Conservation (phyloP, 2,329 filamentous ascomycete genomes). For the Arthrocladium fulminans region DNA sequence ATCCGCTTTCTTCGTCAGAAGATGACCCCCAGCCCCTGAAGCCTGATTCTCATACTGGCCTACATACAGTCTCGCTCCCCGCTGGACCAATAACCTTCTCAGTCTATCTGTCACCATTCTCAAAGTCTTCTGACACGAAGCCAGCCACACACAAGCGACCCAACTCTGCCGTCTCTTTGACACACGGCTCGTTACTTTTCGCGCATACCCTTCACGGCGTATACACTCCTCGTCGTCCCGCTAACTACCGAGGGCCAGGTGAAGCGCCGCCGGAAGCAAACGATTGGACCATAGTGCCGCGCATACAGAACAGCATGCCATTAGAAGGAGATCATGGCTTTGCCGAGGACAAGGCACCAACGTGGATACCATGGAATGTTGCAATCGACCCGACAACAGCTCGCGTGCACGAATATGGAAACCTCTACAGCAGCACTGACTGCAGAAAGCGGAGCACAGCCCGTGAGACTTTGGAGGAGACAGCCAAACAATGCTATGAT, state of each 20-base stretch:
- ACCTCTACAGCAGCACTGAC: conserved; percentile 11
- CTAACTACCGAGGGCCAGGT: conserved; percentile 21
- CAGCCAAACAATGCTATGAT: conserved; percentile 5
- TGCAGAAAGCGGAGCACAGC: neutral
- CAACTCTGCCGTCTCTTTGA: conserved; percentile 37
- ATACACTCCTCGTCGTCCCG: conserved; percentile 21
- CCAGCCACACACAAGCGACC: conserved; percentile 31
- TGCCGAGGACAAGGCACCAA: neutral
- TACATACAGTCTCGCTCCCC: conserved; percentile 31
- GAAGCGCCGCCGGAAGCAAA: conserved; percentile 25
- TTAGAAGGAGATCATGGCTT: neutral
- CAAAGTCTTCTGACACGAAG: conserved; percentile 28
- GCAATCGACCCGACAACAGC: conserved; percentile 30
- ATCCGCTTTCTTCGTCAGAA: neutral
- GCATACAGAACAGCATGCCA: conserved; percentile 23
- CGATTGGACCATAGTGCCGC: conserved; percentile 32
- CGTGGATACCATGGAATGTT: conserved; percentile 25
- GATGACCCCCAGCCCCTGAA: conserved; percentile 12
- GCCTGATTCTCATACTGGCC: conserved; percentile 30
- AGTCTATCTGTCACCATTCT: conserved; percentile 24
- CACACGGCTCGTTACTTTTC: conserved; percentile 39
- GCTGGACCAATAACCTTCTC: conserved; percentile 22
- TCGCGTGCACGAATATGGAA: conserved; percentile 25
- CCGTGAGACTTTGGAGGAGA: neutral
- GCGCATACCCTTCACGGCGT: conserved; percentile 32